A percentile compares a stretch with the other conserved stretches of the same genome.
phyloP scores from a whole-genome alignment of 2,329 filamentous ascomycete genomes.

The Aspergillus persii region DNA sequence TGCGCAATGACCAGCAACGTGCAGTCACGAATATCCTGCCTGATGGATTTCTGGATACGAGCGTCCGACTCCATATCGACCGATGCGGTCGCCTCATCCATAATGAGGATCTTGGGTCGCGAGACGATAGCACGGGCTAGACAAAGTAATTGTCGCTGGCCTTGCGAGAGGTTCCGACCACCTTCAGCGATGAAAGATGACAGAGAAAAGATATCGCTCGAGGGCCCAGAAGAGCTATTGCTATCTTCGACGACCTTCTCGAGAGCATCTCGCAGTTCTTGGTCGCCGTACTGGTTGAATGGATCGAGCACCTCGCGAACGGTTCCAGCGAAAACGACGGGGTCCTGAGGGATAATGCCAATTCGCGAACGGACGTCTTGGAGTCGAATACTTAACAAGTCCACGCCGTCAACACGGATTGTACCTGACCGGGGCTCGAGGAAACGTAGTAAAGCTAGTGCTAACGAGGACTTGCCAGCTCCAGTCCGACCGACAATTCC shows the following conservation, averaged over 20 bases:
- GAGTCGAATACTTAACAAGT: constrained; percentile 69
- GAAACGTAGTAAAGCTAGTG: constrained; percentile 74
- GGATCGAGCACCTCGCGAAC: constrained; percentile 74
- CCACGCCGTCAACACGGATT: constrained; percentile 69
- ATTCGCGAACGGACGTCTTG: constrained; percentile 68
- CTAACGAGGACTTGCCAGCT: constrained; percentile 74
- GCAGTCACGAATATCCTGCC: constrained; percentile 64
- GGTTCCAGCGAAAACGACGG: constrained; percentile 75
- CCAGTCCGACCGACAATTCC: constrained; percentile 78
- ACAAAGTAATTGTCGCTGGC: constrained; percentile 73
- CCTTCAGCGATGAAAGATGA: constrained; percentile 64
- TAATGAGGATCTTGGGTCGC: constrained; percentile 71
- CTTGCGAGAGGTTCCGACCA: constrained; percentile 71
- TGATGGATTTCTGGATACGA: constrained; percentile 69
- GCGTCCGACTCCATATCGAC: constrained; percentile 74
- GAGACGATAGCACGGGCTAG: constrained; percentile 71
- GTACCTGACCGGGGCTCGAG: constrained; percentile 65
- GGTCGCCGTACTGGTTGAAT: constrained; percentile 66
- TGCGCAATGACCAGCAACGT: constrained; percentile 74
- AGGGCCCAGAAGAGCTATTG: background rate
- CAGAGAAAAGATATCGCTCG: background rate
- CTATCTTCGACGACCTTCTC: constrained; percentile 41
- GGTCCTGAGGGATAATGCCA: constrained; percentile 78
- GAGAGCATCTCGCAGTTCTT: constrained; percentile 66
- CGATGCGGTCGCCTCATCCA: constrained; percentile 75